phyloP scores from a whole-genome alignment of 257 asterid species.

The Avicennia marina region DNA sequence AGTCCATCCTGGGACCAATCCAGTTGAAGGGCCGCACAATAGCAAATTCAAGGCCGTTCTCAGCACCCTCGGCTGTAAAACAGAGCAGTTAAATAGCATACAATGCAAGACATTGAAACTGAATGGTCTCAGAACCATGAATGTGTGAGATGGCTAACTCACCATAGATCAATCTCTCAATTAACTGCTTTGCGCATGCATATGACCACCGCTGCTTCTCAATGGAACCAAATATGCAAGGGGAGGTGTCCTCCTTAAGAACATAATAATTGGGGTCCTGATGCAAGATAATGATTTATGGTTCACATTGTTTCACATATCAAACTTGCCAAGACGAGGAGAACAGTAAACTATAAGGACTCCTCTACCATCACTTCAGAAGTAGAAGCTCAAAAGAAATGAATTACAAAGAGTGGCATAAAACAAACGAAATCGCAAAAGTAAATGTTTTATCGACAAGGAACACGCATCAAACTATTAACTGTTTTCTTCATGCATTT shows the following conservation, averaged over 20 bases:
- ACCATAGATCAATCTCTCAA: constrained; percentile 95
- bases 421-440: too few species aligned
- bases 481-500: too few species aligned
- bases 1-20: constrained; percentile 99
- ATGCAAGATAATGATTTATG: constrained; percentile 18
- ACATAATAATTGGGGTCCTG: constrained; percentile 85
- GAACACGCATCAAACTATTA: too few species aligned
- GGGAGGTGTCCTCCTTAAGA: constrained; percentile 78
- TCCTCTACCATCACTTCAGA: neutral
- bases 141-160: constrained; percentile 24
- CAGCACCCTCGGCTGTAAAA: constrained; percentile 97
- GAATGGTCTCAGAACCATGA: constrained; percentile 10
- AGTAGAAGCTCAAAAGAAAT: neutral
- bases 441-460: too few species aligned
- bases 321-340: neutral
- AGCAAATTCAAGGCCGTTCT: constrained; percentile 87
- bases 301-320: constrained; percentile 13
- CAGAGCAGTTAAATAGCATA: constrained; percentile 5
- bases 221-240: constrained; percentile 93
- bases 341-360: neutral
- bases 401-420: neutral
- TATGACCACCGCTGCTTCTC: constrained; percentile 99
- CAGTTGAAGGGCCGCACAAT: constrained; percentile 98
- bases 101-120: neutral
- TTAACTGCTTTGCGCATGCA: constrained; percentile 92